Evolutionary conservation across 345 rosid genomes (phyloP).

Genomic region (Cardiospermum halicacabum): DNA sequence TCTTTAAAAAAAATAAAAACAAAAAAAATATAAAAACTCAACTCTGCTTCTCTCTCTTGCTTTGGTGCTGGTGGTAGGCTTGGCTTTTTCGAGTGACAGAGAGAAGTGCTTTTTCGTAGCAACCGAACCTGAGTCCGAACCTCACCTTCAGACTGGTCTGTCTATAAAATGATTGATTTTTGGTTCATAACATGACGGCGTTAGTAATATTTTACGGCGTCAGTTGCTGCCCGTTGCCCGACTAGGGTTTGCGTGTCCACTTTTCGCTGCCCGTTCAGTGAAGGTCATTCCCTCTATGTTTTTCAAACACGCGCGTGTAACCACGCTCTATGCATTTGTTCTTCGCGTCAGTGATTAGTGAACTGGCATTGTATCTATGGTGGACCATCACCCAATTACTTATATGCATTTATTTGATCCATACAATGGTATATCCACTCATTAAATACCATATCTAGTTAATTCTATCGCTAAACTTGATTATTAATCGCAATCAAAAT

Average conservation of each 20-base stretch:
- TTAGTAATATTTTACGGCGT: slow-evolving; percentile 31
- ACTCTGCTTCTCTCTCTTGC: slow-evolving; percentile 20
- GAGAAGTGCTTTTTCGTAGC: slow-evolving; percentile 13
- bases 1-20: slow-evolving; percentile 25
- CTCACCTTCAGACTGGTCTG: slow-evolving; percentile 28
- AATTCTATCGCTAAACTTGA: neutral
- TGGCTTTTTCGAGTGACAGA: slow-evolving; percentile 29
- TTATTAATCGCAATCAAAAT: neutral
- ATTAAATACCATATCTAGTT: neutral
- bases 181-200: slow-evolving; percentile 25
- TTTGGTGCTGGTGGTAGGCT: slow-evolving; percentile 18
- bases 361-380: too few species aligned
- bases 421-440: too few species aligned
- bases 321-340: too few species aligned
- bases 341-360: too few species aligned
- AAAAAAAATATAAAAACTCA: slow-evolving; percentile 8
- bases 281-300: slow-evolving; percentile 18
- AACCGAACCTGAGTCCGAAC: slow-evolving; percentile 41
- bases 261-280: slow-evolving; percentile 16
- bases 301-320: too few species aligned
- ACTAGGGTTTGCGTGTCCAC: slow-evolving; percentile 15
- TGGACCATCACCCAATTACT: too few species aligned
- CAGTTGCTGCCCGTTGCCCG: slow-evolving; percentile 51
- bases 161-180: slow-evolving; percentile 31
- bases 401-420: too few species aligned